phyloP scores from a whole-genome alignment of 371 early-diverging fungal genomes.

The Mucor saturninus region DNA sequence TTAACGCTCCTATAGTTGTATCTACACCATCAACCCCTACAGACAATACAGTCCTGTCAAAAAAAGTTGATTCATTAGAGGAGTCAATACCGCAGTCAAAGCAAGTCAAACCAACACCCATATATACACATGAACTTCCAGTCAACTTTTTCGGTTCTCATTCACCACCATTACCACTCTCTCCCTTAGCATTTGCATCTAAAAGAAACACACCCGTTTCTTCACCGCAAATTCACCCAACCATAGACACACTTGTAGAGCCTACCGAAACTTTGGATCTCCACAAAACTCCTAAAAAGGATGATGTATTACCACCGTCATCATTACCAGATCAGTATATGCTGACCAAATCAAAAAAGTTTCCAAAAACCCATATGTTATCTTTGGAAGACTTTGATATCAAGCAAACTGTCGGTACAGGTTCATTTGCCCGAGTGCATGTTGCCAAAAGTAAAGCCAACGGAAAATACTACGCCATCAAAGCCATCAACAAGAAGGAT shows the following conservation, averaged over 20 bases:
- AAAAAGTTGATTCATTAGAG: no score
- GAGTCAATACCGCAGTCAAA: no score
- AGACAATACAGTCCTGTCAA: no score
- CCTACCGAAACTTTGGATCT: not conserved
- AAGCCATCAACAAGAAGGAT: conserved; percentile 88
- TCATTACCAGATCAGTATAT: not conserved
- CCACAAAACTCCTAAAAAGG: not conserved
- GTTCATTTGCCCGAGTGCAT: conserved; percentile 72
- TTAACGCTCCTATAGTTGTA: no score
- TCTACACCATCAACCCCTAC: no score
- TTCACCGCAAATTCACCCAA: conserved; percentile 18
- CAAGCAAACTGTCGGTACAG: conserved; percentile 68
- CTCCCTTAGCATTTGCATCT: conserved; percentile 11
- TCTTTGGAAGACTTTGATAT: conserved; percentile 16
- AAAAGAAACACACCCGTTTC: conserved; percentile 10
- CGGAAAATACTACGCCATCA: conserved; percentile 80
- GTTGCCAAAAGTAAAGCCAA: conserved; percentile 49
- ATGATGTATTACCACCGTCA: not conserved
- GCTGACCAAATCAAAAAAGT: not conserved
- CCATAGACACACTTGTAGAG: not conserved
- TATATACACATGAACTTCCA: conserved; percentile 22
- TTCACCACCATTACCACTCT: conserved; percentile 19
- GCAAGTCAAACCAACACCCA: not conserved
- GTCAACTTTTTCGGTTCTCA: conserved; percentile 8
- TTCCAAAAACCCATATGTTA: not conserved